These are phyloP conservation scores for Penicillium egyptiacum DNA, from an alignment of 495 filamentous ascomycete genomes.

Conservation along the genomic window DNA sequence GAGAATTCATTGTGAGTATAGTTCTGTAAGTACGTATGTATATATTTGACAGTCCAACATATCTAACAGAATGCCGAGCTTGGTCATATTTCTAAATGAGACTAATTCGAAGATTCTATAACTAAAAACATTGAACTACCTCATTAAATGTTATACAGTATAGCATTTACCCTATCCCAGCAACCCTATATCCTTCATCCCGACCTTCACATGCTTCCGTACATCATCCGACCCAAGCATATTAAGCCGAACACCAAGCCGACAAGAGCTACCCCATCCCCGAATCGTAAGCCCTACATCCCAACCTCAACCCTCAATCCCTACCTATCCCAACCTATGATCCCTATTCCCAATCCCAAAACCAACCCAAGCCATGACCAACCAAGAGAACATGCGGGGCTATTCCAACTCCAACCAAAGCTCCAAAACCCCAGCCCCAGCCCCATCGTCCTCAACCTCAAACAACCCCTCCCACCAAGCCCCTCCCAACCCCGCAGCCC, in stretches of 20 bases:
- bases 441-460: constrained; percentile 6
- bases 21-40: not conserved
- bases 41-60: not conserved
- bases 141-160: not conserved
- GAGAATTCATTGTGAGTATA: not conserved
- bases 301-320: not conserved
- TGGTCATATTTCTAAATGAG: not conserved
- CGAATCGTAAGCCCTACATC: constrained; percentile 1
- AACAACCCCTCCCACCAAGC: constrained; percentile 6
- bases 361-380: not conserved
- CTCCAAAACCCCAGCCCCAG: constrained; percentile 5
- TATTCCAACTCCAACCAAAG: constrained; percentile 5
- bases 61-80: not conserved
- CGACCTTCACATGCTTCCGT: constrained; percentile 28
- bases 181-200: not conserved
- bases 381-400: constrained; percentile 28
- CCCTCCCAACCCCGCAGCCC: constrained; percentile 6
- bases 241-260: constrained; percentile 14
- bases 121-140: not conserved
- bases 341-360: not conserved
- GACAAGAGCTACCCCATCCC: constrained; percentile 5
- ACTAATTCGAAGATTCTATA: not conserved
- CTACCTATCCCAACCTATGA: not conserved
- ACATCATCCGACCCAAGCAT: constrained; percentile 16
- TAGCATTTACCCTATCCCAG: not conserved